These are phyloP conservation scores for Calonectria naviculata DNA, from an alignment of 2,329 filamentous ascomycete species.

Conservation along the genomic window DNA sequence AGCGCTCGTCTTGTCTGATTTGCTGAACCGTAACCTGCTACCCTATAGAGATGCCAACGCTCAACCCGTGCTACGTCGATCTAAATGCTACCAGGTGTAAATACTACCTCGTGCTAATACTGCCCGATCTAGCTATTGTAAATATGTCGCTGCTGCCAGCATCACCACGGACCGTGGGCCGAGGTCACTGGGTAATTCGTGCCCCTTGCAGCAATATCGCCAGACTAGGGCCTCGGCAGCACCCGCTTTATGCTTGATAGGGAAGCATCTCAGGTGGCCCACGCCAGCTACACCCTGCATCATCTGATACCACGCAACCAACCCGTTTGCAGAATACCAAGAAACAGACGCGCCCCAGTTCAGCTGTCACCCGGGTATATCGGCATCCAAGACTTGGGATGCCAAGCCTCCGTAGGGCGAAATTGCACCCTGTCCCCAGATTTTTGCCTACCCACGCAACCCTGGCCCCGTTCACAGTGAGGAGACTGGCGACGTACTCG, in stretches of 20 bases:
- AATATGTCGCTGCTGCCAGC: not conserved
- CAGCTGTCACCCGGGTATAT: slow-evolving; percentile 15
- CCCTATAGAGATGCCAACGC: not conserved
- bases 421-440: not conserved
- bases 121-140: not conserved
- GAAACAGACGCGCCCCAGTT: not conserved
- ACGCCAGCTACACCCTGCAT: not conserved
- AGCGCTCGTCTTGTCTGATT: not conserved
- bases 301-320: slow-evolving; percentile 19
- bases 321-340: not conserved
- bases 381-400: not conserved
- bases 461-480: not conserved
- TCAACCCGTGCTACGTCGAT: not conserved
- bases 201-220: not conserved
- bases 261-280: not conserved
- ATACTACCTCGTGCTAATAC: not conserved
- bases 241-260: slow-evolving; percentile 4
- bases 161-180: not conserved
- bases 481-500: not conserved
- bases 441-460: not conserved
- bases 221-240: not conserved
- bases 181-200: not conserved
- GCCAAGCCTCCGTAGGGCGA: not conserved
- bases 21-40: not conserved
- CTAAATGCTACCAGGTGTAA: not conserved